phyloP scores from a whole-genome alignment of 2,329 filamentous ascomycete species.

The Neopestalotiopsis sp. region DNA sequence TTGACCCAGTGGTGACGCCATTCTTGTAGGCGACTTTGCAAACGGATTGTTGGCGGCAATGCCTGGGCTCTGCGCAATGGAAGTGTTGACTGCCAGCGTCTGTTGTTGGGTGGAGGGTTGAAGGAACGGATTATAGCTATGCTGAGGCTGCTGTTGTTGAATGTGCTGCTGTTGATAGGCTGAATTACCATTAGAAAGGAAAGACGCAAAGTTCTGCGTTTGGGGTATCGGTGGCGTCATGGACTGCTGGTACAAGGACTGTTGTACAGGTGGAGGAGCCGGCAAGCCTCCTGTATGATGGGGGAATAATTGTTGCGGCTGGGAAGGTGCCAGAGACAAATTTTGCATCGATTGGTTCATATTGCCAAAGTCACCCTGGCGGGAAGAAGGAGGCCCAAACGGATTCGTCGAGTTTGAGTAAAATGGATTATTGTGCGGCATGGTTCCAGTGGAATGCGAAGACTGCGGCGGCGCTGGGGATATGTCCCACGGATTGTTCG shows the following conservation, averaged over 20 bases:
- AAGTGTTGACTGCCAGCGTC: constrained; percentile 34
- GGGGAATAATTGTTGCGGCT: constrained; percentile 63
- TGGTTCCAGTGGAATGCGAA: constrained; percentile 67
- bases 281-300: constrained; percentile 73
- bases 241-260: constrained; percentile 49
- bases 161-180: constrained; percentile 40
- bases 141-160: constrained; percentile 38
- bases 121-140: constrained; percentile 61
- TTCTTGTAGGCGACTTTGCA: constrained; percentile 36
- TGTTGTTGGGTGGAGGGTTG: constrained; percentile 40
- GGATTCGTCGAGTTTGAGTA: constrained; percentile 76
- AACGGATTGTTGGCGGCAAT: constrained; percentile 37
- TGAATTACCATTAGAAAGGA: constrained; percentile 49
- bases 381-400: constrained; percentile 61
- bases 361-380: constrained; percentile 43
- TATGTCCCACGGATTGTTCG: constrained; percentile 73
- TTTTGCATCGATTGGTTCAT: constrained; percentile 77
- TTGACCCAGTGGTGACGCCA: constrained; percentile 38
- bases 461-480: constrained; percentile 62
- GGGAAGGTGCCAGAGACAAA: constrained; percentile 66
- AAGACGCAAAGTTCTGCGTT: constrained; percentile 45
- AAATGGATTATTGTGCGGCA: constrained; percentile 64
- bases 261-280: constrained; percentile 47
- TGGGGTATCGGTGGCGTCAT: constrained; percentile 50
- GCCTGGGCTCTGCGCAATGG: constrained; percentile 31